Base-by-base conservation (phyloP, 768 basidiomycete genomes). In the Leccinum incarnatum region DNA sequence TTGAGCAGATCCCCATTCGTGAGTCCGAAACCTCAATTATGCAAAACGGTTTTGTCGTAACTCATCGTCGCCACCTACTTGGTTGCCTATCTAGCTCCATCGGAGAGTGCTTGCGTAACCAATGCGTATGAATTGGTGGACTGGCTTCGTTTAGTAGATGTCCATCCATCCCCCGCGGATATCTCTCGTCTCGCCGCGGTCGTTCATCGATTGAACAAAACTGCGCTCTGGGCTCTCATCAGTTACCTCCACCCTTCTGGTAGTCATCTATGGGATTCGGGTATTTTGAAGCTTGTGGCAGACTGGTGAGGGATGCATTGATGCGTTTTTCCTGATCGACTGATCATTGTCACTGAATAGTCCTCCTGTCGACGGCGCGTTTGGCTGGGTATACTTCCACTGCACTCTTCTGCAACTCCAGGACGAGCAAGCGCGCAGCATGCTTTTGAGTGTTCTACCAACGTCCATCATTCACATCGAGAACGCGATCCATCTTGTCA, bases 91-190 rank as follows among this genome's bases (percentile, higher is more conserved):
- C n/a, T 49, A 87, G 84, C 80, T 32, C 65, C 69, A 17, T 69
- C 74, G 3, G 70, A 71, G 42, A 54, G 54, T 3, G 71, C 71
- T 25, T 70, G 79, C 46, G 73, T 70, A 51, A 61, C 66, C 1
- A 63, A 74, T 29, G 86, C 85, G 1, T 83, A 76, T 47, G 83
- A 84, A 53, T 73, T 90, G 0, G 75, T 89, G n/a, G 87, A 88
- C 62, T 84, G 81, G 81, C 57, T 87, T 32, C 83, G 88, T 37
- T 70, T 88, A 1, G 64, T 77, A 2, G 75, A 76, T 14, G 65
- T 69, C 27, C 64, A 71, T 1, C 62, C 82, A 4, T 63, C 67
- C 14, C 12, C 72, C 1, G 60, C 63, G 0, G 77, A 85, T 50
- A 65, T 86, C 19, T 65, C 61, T 21, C 78, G 79, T 6, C 66